These are phyloP conservation scores for Adansonia gregorii DNA, from an alignment of 441 rosid species.

Conservation along the genomic window DNA sequence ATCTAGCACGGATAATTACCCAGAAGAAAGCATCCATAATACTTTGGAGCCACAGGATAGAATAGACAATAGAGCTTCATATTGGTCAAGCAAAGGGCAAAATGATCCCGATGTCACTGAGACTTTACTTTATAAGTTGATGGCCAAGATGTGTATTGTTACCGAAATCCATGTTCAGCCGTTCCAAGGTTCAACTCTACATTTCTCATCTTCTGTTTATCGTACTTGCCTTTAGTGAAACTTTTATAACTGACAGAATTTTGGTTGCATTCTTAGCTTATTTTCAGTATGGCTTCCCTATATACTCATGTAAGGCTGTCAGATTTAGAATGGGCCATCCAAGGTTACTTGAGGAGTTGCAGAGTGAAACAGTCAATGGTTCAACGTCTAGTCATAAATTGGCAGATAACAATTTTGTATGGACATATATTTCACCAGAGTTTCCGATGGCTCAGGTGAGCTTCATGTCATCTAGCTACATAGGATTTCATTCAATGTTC, in stretches of 20 bases:
- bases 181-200: constrained; percentile 37
- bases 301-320: constrained; percentile 40
- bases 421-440: constrained; percentile 45
- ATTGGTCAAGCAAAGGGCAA: constrained; percentile 49
- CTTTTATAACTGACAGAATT: constrained; percentile 27
- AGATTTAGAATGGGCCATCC: constrained; percentile 39
- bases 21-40: constrained; percentile 38
- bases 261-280: constrained; percentile 30
- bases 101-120: constrained; percentile 34
- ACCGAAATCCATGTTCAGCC: constrained; percentile 42
- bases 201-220: not conserved
- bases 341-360: constrained; percentile 22
- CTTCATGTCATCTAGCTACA: not conserved
- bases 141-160: constrained; percentile 36
- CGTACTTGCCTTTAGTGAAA: not conserved
- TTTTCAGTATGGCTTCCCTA: constrained; percentile 44
- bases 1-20: constrained; percentile 47
- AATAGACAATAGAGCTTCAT: constrained; percentile 34
- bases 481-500: not conserved
- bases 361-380: not conserved
- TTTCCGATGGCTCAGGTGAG: constrained; percentile 44
- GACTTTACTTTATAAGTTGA: constrained; percentile 39
- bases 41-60: constrained; percentile 42
- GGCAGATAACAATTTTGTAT: constrained; percentile 30
- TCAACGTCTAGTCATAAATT: constrained; percentile 21